Evolutionary conservation across 805 yeast species (phyloP).

Genomic region (Kodamaea fukazawae): DNA sequence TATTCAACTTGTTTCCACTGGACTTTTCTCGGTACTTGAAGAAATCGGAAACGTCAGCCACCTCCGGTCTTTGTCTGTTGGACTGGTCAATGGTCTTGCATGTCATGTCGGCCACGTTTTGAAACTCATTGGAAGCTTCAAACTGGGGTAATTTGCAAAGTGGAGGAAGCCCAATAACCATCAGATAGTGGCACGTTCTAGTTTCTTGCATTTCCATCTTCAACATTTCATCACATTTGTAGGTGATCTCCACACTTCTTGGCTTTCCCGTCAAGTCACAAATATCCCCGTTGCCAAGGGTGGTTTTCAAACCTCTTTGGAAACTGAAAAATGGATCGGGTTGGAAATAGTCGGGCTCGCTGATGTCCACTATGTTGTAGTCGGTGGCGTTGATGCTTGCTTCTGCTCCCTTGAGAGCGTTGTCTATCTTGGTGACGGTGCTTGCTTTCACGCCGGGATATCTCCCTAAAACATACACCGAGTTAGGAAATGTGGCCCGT

Average conservation of each 20-base stretch:
- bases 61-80: neutral
- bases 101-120: constrained; percentile 14
- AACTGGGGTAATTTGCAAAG: constrained; percentile 45
- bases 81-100: too few relatives aligned
- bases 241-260: constrained; percentile 54
- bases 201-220: constrained; percentile 49
- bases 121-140: constrained; percentile 21
- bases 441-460: constrained; percentile 23
- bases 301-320: constrained; percentile 38
- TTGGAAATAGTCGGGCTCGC: neutral
- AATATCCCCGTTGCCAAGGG: constrained; percentile 43
- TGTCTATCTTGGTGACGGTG: neutral
- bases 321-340: neutral
- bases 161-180: constrained; percentile 48
- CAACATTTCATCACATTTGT: constrained; percentile 45
- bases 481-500: constrained; percentile 28
- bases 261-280: constrained; percentile 59
- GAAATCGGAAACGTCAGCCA: neutral
- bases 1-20: too few relatives aligned
- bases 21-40: too few relatives aligned
- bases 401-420: constrained; percentile 1
- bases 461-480: constrained; percentile 36
- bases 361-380: neutral
- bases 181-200: constrained; percentile 56
- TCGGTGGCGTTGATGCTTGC: neutral